Evolutionary conservation across 2,329 filamentous ascomycete genomes (phyloP).

Genomic region (Cordyceps pruinosa): DNA sequence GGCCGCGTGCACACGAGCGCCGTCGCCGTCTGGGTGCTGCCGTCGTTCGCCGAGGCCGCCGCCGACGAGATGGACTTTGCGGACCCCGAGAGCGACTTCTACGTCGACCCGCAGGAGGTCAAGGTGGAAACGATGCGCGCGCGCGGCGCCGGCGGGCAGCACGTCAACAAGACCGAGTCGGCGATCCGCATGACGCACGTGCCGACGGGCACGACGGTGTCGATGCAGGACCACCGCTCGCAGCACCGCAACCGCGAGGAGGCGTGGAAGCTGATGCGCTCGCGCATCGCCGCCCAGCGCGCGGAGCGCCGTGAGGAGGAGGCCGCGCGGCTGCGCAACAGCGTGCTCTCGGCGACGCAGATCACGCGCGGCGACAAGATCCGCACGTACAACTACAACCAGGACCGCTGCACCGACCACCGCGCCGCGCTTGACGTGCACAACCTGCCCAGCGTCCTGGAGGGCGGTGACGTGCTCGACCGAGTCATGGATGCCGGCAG

Average conservation of each 20-base stretch:
- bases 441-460: constrained; percentile 73
- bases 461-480: constrained; percentile 64
- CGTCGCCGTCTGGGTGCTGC: constrained; percentile 85
- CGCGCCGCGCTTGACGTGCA: constrained; percentile 72
- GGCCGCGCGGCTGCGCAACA: constrained; percentile 64
- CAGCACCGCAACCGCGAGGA: constrained; percentile 83
- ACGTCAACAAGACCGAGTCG: constrained; percentile 97
- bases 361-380: constrained; percentile 93
- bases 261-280: constrained; percentile 79
- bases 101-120: constrained; percentile 78
- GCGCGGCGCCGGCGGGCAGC: constrained; percentile 86
- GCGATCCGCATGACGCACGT: constrained; percentile 87
- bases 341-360: constrained; percentile 69
- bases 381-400: constrained; percentile 75
- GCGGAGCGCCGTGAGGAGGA: constrained; percentile 81
- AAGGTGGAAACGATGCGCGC: constrained; percentile 84
- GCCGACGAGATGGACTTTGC: constrained; percentile 56
- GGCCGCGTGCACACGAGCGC: constrained; percentile 91
- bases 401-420: constrained; percentile 81
- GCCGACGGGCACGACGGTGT: constrained; percentile 78
- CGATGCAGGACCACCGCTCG: constrained; percentile 87
- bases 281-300: constrained; percentile 70
- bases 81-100: constrained; percentile 86
- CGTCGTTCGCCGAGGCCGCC: constrained; percentile 62
- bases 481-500: constrained; percentile 71